Evolutionary conservation across 768 basidiomycete species (phyloP).

Genomic region (Mycena galopus): DNA sequence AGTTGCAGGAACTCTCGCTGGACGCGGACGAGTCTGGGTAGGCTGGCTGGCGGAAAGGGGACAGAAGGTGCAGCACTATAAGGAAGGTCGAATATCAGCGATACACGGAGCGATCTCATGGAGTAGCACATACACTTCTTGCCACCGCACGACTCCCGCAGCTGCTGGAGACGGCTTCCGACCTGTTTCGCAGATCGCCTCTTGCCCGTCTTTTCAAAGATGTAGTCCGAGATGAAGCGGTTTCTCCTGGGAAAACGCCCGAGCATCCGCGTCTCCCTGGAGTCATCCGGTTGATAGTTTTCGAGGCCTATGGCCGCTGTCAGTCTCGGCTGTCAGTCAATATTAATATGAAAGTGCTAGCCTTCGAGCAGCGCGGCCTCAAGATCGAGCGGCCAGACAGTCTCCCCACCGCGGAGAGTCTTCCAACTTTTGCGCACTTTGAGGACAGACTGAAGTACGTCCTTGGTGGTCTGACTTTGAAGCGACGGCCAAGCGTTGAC

Average conservation of each 20-base stretch:
- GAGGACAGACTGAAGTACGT: conserved; percentile 76
- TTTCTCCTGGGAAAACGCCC: conserved; percentile 86
- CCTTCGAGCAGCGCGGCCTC: conserved; percentile 85
- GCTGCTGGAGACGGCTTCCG: conserved; percentile 83
- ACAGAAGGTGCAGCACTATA: conserved; percentile 62
- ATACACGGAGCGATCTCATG: conserved; percentile 17
- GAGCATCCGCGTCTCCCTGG: conserved; percentile 77
- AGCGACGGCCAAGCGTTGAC: conserved; percentile 39
- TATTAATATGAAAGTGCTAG: conserved; percentile 41
- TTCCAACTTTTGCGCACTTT: conserved; percentile 83
- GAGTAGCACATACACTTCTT: conserved; percentile 68
- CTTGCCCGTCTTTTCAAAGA: conserved; percentile 76
- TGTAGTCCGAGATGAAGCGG: conserved; percentile 85
- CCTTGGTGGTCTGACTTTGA: conserved; percentile 57
- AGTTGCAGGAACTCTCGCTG: conserved; percentile 29
- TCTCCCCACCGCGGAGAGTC: conserved; percentile 77
- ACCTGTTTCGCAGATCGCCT: conserved; percentile 83
- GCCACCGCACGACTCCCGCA: conserved; percentile 80
- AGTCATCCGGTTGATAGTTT: conserved; percentile 79
- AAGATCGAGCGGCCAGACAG: conserved; percentile 85
- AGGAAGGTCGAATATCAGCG: conserved; percentile 15
- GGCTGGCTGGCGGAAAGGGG: conserved; percentile 50
- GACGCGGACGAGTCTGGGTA: conserved; percentile 38
- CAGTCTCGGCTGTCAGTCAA: conserved; percentile 28
- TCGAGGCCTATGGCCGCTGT: conserved; percentile 65